phyloP scores from a whole-genome alignment of 345 rosid genomes.

The Salix udensis region DNA sequence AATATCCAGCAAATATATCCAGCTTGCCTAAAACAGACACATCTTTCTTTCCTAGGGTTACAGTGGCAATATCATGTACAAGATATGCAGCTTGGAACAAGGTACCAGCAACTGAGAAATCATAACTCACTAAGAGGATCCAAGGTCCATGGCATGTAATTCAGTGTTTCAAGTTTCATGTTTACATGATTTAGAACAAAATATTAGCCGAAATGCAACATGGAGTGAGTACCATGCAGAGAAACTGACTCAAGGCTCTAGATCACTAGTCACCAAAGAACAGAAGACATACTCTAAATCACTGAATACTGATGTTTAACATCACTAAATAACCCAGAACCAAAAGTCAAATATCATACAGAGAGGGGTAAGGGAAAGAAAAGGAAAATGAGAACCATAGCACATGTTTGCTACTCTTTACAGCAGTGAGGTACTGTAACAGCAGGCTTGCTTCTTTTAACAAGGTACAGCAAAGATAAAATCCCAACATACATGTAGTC shows the following conservation, averaged over 20 bases:
- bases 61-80: neutral
- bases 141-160: neutral
- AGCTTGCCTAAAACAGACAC: neutral
- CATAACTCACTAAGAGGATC: neutral
- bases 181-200: neutral
- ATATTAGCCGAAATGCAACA: neutral
- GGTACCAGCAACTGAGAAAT: neutral
- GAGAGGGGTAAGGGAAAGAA: neutral
- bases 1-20: neutral
- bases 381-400: neutral
- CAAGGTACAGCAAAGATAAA: neutral
- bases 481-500: neutral
- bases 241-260: neutral
- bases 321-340: neutral
- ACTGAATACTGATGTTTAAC: neutral
- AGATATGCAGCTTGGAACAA: neutral
- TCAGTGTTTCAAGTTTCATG: neutral
- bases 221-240: neutral
- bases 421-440: neutral
- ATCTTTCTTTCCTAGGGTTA: neutral
- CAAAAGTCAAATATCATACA: neutral
- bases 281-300: neutral
- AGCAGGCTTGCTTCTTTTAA: neutral
- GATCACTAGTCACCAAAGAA: neutral
- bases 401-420: neutral